Evolutionary conservation across 495 filamentous ascomycete genomes (phyloP).

Genomic region (Neurospora pannonica): DNA sequence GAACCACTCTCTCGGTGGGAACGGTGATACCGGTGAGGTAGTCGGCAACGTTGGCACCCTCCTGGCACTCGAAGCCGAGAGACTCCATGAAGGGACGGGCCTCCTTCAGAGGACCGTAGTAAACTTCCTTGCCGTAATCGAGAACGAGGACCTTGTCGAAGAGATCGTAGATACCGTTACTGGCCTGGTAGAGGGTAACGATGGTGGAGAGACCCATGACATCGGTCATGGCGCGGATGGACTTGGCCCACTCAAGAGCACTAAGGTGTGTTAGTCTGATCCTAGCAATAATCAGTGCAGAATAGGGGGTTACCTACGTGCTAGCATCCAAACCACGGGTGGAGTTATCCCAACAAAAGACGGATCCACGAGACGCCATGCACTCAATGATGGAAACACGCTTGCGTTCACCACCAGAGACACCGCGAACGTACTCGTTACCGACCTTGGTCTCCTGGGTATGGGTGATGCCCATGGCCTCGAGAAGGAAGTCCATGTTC

Average conservation of each 20-base stretch:
- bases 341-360: conserved; percentile 44
- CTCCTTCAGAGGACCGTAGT: conserved; percentile 44
- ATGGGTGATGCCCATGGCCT: conserved; percentile 54
- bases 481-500: conserved; percentile 16
- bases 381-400: conserved; percentile 44
- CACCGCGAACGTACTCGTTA: conserved; percentile 67
- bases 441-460: conserved; percentile 71
- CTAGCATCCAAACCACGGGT: conserved; percentile 40
- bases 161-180: conserved; percentile 54
- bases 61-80: conserved; percentile 41
- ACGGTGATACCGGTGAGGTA: conserved; percentile 43
- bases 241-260: conserved; percentile 37
- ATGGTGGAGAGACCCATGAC: conserved; percentile 44
- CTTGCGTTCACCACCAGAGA: conserved; percentile 51
- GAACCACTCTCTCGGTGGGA: conserved; percentile 16
- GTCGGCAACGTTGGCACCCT: conserved; percentile 48
- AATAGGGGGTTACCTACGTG: conserved; percentile 8
- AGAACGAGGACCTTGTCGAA: conserved; percentile 56
- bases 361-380: conserved; percentile 15
- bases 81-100: conserved; percentile 47
- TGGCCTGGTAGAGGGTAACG: conserved; percentile 67
- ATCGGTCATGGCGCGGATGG: conserved; percentile 44
- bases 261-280: conserved; percentile 16
- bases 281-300: background rate
- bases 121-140: conserved; percentile 55